Evolutionary conservation across 2,329 filamentous ascomycete species (phyloP), one percentile per base, ranked within the genome.

Genomic region (Aspergillus tubingensis): DNA sequence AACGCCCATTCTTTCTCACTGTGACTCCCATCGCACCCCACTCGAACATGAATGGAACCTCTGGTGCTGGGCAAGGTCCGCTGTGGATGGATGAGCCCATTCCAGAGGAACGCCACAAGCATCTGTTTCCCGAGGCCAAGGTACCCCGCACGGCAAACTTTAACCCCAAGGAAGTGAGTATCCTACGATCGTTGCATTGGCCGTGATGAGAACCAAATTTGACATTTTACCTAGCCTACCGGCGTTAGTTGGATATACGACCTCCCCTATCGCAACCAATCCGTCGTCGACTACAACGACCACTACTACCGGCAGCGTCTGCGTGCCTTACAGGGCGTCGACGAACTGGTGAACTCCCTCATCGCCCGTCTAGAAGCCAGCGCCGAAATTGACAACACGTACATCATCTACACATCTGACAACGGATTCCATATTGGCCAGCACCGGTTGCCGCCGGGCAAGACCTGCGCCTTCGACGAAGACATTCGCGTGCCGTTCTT

Each of bases 21-120:
- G 79, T 90, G 8, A 85, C 88, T 0, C 89, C 89, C 0, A 81
- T 88, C 5, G 88, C 85, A 0, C 89, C 89, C 0, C 89, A 92
- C 66, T 82, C 82, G 21, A 86, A 87, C 61, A 76, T 83, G 5
- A 67, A 80, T 57, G 54, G 44, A 1, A 30, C 54, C 6, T 27
- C 4, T 27, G 5, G 47, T 11, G n/a, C 19, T 58, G 5, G 47
- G 38, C 2, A 8, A 6, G 11, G 30, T 43, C 54, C 3, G 27
- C 17, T 23, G 39, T 11, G 50, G 48, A 54, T 41, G 38, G 54
- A 38, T 25, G 54, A 32, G 15, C 58, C 61, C 2, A 63, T 56
- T n/a, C 54, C 32, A n/a, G 41, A 27, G 48, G 47, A 43, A 30
- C 79, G 86, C 27, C 87, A 91, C 64, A 79, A 80, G 41, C 71